Conservation (phyloP, 2,329 filamentous ascomycete genomes). For the Pseudocercospora eumusae region DNA sequence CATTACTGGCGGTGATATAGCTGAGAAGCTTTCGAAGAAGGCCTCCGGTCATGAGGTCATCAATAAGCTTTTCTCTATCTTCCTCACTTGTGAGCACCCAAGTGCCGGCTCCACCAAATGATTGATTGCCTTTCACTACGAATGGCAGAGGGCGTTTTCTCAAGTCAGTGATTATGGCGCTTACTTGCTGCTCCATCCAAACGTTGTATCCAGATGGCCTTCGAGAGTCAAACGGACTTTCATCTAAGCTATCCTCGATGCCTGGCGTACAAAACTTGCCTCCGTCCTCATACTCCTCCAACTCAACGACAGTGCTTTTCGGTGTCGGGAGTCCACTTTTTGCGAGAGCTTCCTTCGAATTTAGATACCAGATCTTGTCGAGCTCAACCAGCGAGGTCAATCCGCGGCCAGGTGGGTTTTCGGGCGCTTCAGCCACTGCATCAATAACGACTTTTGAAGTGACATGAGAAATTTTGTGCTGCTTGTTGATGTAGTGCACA, state of each 20-base stretch:
- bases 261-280: conserved; percentile 10
- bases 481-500: conserved; percentile 1
- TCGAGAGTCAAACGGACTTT: conserved; percentile 1
- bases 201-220: conserved; percentile 6
- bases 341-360: conserved; percentile 17
- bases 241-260: background rate
- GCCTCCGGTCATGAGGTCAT: background rate
- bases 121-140: conserved; percentile 16
- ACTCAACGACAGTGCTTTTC: background rate
- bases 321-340: conserved; percentile 14
- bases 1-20: conserved; percentile 9
- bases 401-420: conserved; percentile 8
- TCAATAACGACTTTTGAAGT: conserved; percentile 14
- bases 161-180: background rate
- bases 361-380: conserved; percentile 12
- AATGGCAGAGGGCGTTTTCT: conserved; percentile 6
- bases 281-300: conserved; percentile 14
- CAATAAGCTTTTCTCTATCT: conserved; percentile 7
- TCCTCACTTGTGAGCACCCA: conserved; percentile 10
- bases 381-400: conserved; percentile 5
- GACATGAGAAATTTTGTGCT: background rate
- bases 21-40: conserved; percentile 12
- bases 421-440: conserved; percentile 12
- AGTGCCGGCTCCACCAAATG: conserved; percentile 11
- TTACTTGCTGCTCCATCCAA: conserved; percentile 11